Percentiles rank a stretch among this genome's conserved stretches.
Evolutionary conservation across 345 rosid species (phyloP).

Genomic region (Acer saccharum): DNA sequence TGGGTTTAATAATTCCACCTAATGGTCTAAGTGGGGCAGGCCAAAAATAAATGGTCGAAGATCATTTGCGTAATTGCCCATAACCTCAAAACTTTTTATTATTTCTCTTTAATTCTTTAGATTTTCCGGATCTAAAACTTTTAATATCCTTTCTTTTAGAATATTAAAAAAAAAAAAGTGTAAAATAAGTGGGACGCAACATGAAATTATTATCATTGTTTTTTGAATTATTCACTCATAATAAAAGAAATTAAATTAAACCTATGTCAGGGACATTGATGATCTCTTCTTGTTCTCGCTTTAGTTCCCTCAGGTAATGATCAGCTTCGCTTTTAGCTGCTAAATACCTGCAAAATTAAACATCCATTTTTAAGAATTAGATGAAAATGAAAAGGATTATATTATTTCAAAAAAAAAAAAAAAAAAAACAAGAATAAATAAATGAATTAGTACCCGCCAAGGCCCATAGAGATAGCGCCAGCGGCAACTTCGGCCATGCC

Average conservation of each 20-base stretch:
- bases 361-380: background rate
- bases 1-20: background rate
- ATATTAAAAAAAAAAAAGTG: too few relatives aligned
- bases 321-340: constrained; percentile 43
- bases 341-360: constrained; percentile 28
- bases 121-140: too few relatives aligned
- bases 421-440: background rate
- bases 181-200: too few relatives aligned
- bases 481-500: constrained; percentile 46
- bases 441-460: constrained; percentile 31
- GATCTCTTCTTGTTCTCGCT: constrained; percentile 40
- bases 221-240: too few relatives aligned
- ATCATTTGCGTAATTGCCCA: too few relatives aligned
- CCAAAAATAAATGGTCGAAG: too few relatives aligned
- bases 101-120: too few relatives aligned
- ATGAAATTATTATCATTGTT: too few relatives aligned
- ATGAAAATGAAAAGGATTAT: background rate
- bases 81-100: too few relatives aligned
- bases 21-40: background rate
- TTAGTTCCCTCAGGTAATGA: constrained; percentile 32
- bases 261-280: constrained; percentile 36
- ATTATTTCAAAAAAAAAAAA: background rate
- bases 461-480: constrained; percentile 46
- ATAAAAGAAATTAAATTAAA: background rate
- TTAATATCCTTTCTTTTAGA: too few relatives aligned